These are phyloP conservation scores for Capsicum pubescens DNA, from an alignment of 257 asterid genomes.

Conservation along the genomic window DNA sequence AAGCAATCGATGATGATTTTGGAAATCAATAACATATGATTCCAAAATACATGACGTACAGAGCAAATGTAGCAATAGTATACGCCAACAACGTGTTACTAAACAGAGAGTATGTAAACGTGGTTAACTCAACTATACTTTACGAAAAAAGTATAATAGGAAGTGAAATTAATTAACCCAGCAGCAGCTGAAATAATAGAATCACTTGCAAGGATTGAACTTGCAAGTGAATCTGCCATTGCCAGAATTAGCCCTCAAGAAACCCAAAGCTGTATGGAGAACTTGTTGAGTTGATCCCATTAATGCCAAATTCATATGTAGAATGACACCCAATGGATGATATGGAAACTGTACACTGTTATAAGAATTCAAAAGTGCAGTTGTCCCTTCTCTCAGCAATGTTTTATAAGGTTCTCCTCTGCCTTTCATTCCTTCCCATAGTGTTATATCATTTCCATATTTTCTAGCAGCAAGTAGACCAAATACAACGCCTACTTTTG, in stretches of 20 bases:
- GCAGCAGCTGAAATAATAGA: background rate
- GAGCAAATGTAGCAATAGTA: background rate
- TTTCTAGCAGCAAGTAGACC: slow-evolving; percentile 68
- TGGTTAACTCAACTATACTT: background rate
- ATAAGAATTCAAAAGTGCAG: slow-evolving; percentile 90
- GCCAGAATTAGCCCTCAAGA: slow-evolving; percentile 87
- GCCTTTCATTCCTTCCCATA: slow-evolving; percentile 63
- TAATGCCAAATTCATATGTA: slow-evolving; percentile 66
- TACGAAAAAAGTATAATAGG: background rate
- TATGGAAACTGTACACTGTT: slow-evolving; percentile 70
- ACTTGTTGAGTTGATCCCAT: slow-evolving; percentile 67
- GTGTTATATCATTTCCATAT: slow-evolving; percentile 77
- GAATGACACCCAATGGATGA: slow-evolving; percentile 62
- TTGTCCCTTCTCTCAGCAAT: slow-evolving; percentile 80
- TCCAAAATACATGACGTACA: background rate
- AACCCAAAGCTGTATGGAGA: slow-evolving; percentile 65
- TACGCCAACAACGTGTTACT: background rate
- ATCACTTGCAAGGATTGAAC: slow-evolving; percentile 71
- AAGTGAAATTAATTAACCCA: background rate
- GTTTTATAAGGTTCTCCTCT: slow-evolving; percentile 89
- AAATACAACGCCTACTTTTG: slow-evolving; percentile 66
- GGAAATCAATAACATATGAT: background rate
- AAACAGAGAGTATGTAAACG: background rate
- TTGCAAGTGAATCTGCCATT: slow-evolving; percentile 56
- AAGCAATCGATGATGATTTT: background rate